phyloP scores from a whole-genome alignment of 495 filamentous ascomycete genomes.

The Cudoniella acicularis region DNA sequence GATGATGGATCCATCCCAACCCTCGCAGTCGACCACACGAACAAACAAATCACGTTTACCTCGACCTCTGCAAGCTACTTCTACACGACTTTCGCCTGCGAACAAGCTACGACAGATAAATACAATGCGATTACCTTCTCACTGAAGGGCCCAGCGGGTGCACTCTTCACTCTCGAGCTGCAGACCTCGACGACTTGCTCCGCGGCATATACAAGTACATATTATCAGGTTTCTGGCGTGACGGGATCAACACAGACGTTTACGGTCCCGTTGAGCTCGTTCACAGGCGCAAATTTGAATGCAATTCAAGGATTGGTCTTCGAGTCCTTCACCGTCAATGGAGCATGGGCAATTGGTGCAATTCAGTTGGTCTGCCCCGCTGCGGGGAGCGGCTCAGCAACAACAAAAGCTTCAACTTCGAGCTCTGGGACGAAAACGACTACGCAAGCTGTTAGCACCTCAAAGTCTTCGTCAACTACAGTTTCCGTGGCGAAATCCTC shows the following conservation, averaged over 20 bases:
- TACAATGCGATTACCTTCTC: constrained; percentile 53
- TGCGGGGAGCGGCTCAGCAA: constrained; percentile 9
- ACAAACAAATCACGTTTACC: constrained; percentile 47
- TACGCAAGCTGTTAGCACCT: neutral
- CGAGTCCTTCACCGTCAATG: constrained; percentile 40
- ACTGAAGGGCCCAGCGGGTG: constrained; percentile 49
- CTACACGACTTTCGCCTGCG: constrained; percentile 53
- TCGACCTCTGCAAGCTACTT: constrained; percentile 51
- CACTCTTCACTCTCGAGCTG: constrained; percentile 47
- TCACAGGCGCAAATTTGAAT: constrained; percentile 46
- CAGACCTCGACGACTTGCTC: constrained; percentile 47
- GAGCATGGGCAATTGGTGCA: constrained; percentile 50
- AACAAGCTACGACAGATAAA: constrained; percentile 37
- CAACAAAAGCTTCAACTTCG: constrained; percentile 1
- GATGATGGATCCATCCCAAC: constrained; percentile 54
- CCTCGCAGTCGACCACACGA: constrained; percentile 40
- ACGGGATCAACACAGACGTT: constrained; percentile 50
- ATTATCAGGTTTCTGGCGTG: constrained; percentile 42
- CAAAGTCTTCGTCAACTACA: neutral
- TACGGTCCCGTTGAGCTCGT: constrained; percentile 48
- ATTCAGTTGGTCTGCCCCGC: constrained; percentile 46
- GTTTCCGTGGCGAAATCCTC: neutral
- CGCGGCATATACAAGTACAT: constrained; percentile 41
- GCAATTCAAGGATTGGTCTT: constrained; percentile 50
- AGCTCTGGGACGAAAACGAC: neutral